Evolutionary conservation across 228 moss, liverwort and hornwort species (phyloP).

Genomic region (Sphagnum magellanicum): DNA sequence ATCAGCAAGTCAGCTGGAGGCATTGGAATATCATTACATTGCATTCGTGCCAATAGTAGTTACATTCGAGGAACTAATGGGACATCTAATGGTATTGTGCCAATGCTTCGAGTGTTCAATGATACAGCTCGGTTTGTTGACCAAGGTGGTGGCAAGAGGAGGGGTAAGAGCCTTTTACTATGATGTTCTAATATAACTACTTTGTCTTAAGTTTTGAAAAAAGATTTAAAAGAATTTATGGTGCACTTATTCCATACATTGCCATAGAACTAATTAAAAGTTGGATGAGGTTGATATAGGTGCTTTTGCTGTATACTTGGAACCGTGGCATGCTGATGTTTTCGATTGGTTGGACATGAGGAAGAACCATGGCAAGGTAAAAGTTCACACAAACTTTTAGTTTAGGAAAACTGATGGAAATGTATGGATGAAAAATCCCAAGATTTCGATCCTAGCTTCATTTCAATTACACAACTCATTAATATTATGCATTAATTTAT

Average conservation of each 20-base stretch:
- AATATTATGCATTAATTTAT: background rate
- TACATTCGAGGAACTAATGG: conserved; percentile 95
- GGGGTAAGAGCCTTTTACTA: conserved; percentile 27
- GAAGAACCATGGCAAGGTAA: conserved; percentile 85
- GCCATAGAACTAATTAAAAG: too few species aligned
- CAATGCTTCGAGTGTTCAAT: conserved; percentile 91
- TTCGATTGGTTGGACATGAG: conserved; percentile 91
- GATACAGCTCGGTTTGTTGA: conserved; percentile 93
- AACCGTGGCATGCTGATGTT: conserved; percentile 93
- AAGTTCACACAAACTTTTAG: background rate
- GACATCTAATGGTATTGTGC: conserved; percentile 84
- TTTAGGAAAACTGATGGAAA: background rate
- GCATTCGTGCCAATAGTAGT: conserved; percentile 82
- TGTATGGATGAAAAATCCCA: background rate
- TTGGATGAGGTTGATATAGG: conserved; percentile 12
- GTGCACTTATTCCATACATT: too few species aligned
- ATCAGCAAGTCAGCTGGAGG: conserved; percentile 95
- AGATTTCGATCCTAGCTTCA: background rate
- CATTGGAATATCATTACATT: conserved; percentile 74
- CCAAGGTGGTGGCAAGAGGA: conserved; percentile 96
- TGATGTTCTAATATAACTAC: too few species aligned
- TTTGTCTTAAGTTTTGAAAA: too few species aligned
- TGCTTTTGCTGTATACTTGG: conserved; percentile 82
- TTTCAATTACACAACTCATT: background rate
- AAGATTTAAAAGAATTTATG: too few species aligned